Base-by-base conservation (phyloP, 139 green algal species). In the Tetradesmus lagerheimii region DNA sequence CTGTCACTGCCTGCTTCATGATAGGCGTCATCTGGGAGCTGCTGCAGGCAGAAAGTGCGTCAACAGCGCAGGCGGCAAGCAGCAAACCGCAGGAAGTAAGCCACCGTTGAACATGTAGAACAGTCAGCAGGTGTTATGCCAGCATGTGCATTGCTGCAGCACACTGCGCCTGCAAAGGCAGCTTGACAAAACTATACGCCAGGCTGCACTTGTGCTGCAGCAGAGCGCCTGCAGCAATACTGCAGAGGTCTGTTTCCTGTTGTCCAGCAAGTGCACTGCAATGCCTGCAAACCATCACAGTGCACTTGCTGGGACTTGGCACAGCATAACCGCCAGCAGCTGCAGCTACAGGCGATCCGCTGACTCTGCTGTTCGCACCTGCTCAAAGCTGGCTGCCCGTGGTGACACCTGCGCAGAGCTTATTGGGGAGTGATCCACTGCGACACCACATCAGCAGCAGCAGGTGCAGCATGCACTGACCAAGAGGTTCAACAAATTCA, bases 351-450 rank as follows among this genome's bases (percentile, higher is more conserved):
- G 23, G 3, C 57, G 20, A 20, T 71, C 57, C 23, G 57, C 57
- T 9, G 4, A 18, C 74, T 29, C 31, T 29, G 35, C 35, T 83
- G 35, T n/a, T 29, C 41, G 8, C 57, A 85, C 79, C 27, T 67
- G 79, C 12, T 85, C 79, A 85, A 85, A 86, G 80, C 80, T 86
- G 31, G 41, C 80, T 75, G 47, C 47, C 25, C 80, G 64, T 16
- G 80, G 81, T 29, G 81, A 87, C 5, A 87, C 53, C 34, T 47
- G 50, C 4, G 81, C 53, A 23, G 81, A 87, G 53, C 53, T 76
- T 1, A 87, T 14, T 11, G 81, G 81, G 27, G 81, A 87, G 3
- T 78, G 50, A 35, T 87, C 81, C 38, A 71, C 57, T 71, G 64
- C 83, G 67, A 27, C 12, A 47, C 16, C 4, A 25, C 41, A 84